A percentile compares a stretch with the other conserved stretches of the same genome.
phyloP scores from a whole-genome alignment of 805 yeast genomes.

The Candida stauntonica region DNA sequence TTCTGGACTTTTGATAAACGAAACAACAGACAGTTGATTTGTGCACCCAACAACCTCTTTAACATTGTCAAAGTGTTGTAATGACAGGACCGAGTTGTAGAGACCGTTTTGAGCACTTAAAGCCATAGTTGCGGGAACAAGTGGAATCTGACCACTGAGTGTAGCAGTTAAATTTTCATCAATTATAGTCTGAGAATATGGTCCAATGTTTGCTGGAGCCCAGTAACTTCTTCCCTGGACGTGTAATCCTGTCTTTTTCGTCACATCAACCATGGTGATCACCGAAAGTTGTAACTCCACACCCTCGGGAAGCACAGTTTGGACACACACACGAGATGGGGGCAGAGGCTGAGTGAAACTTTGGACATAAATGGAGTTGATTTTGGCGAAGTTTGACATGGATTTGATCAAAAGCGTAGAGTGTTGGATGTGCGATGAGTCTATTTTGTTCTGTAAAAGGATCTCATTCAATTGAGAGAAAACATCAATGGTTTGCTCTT shows the following conservation, averaged over 20 bases:
- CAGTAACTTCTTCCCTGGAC: constrained; percentile 92
- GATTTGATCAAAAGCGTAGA: constrained; percentile 56
- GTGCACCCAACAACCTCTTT: constrained; percentile 47
- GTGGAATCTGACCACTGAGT: constrained; percentile 89
- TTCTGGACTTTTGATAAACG: constrained; percentile 43
- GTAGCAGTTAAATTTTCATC: constrained; percentile 48
- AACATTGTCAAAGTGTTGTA: constrained; percentile 72
- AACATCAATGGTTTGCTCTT: constrained; percentile 45
- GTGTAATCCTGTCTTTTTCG: constrained; percentile 66
- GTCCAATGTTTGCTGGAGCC: constrained; percentile 99
- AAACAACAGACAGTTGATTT: constrained; percentile 44
- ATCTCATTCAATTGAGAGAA: constrained; percentile 39
- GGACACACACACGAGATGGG: constrained; percentile 86
- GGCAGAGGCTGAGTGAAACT: constrained; percentile 63
- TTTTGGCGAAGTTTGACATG: constrained; percentile 58
- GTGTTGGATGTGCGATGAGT: constrained; percentile 48
- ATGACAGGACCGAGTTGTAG: constrained; percentile 47
- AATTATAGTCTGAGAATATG: constrained; percentile 82
- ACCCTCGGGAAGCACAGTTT: constrained; percentile 43
- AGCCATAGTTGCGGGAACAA: constrained; percentile 68
- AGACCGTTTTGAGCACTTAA: constrained; percentile 29
- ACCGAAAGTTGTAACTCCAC: constrained; percentile 56
- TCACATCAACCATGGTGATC: constrained; percentile 35
- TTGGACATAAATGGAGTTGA: constrained; percentile 57
- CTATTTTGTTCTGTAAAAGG: constrained; percentile 30